A percentile compares a stretch with the other conserved stretches of the same genome.
These are phyloP conservation scores for Suillus alpinus DNA, from an alignment of 768 basidiomycete species.

Conservation along the genomic window DNA sequence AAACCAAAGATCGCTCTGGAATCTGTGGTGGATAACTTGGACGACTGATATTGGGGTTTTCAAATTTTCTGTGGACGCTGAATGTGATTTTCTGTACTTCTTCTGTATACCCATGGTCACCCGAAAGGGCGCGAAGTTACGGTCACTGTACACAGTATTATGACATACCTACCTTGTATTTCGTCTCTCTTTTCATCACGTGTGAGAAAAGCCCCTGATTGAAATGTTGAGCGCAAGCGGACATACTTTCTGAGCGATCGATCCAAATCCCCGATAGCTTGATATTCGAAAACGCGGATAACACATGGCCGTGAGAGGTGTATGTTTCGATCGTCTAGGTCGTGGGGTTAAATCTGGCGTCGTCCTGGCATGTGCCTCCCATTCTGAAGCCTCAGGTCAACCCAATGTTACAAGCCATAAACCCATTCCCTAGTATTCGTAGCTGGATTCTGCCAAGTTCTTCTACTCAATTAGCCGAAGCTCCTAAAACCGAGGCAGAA, in stretches of 20 bases:
- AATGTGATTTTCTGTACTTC: neutral
- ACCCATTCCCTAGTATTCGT: neutral
- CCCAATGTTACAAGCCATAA: neutral
- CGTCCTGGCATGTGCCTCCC: too few species aligned
- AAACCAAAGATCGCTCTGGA: constrained; percentile 40
- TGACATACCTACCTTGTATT: neutral
- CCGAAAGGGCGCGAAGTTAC: too few species aligned
- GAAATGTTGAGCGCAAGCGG: neutral
- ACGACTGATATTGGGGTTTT: constrained; percentile 18
- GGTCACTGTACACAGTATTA: too few species aligned
- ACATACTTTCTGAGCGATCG: constrained; percentile 2
- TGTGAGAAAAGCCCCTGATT: neutral
- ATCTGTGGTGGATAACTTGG: constrained; percentile 33
- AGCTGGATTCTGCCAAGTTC: neutral
- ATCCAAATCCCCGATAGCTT: neutral
- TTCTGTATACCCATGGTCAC: neutral
- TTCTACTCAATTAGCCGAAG: neutral
- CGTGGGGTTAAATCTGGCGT: neutral
- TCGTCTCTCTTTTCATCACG: neutral
- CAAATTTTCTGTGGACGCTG: neutral
- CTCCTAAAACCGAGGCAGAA: neutral
- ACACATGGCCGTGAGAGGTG: constrained; percentile 3
- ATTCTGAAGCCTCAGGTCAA: neutral
- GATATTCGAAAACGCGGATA: neutral
- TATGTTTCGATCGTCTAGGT: neutral